Base-by-base conservation (phyloP, 768 basidiomycete species). In the Amanita fuliginea region DNA sequence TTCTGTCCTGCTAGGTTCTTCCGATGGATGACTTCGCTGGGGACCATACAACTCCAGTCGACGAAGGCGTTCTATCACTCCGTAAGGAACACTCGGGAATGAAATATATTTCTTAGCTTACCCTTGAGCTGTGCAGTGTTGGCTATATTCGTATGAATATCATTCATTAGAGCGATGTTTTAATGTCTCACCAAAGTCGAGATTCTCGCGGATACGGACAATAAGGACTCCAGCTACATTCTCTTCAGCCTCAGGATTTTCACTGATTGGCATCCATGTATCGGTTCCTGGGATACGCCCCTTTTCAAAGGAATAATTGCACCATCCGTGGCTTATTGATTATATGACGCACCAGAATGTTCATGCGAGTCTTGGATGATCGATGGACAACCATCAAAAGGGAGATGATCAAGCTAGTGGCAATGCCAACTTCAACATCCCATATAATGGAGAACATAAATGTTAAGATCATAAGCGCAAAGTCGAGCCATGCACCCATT, bases 51-150 rank as follows among this genome's bases (percentile, higher is more conserved):
- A 63, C 57, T 99, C 95, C 45, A 99, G 73, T 55, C 92, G 70
- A 26, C 87, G 74, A 21, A 93, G 67, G 14, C 87, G 84, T 63
- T 85, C 92, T 86, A 57, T 24, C 40, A 48, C 10, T 34, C 13
- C 42, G 51, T 49, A 6, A 19, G 26, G 35, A 37, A 16, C 46
- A n/a, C 28, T 24, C 3, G 5, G 7, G 46, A 32, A 11, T 7
- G 1, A 2, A 4, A 30, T 7, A 24, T 24, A 2, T 26, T 34
- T 16, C 4, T 3, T 16, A 2, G 47, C 61, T 30, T 56, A 80
- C 85, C 93, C 71, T 97, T 97, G 18, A 99, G 68, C 59, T 94
- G 92, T 32, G 92, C 87, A 18, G 94, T 94, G 61, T 99, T 99
- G 10, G 95, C 93, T 87, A 45, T 37, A n/a, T 19, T 34, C 18